Conservation (phyloP, 2,329 filamentous ascomycete species). For the Fusarium falciforme region DNA sequence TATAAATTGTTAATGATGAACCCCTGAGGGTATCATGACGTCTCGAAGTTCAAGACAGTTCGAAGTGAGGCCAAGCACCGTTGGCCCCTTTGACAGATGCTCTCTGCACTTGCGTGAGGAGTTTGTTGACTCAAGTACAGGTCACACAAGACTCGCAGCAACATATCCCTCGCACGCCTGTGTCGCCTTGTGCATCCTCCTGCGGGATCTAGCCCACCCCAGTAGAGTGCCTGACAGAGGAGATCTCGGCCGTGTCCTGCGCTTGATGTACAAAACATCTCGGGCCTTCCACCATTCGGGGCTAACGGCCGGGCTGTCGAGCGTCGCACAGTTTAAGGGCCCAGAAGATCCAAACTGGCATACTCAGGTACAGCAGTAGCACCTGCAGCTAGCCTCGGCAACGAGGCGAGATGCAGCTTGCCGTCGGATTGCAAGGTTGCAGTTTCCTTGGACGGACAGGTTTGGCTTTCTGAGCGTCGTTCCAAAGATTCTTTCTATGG, state of each 20-base stretch:
- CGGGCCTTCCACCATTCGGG: conserved; percentile 22
- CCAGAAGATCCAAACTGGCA: conserved; percentile 9
- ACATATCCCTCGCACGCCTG: background rate
- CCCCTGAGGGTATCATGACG: background rate
- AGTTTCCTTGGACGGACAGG: background rate
- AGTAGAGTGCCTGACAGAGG: background rate
- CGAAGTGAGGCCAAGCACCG: background rate
- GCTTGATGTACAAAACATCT: conserved; percentile 9
- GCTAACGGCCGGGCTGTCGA: conserved; percentile 16
- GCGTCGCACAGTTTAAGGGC: conserved; percentile 8
- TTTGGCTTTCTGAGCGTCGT: background rate
- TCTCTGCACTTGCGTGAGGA: background rate
- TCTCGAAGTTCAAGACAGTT: conserved; percentile 9
- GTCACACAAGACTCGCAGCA: background rate
- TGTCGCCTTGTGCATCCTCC: conserved; percentile 9
- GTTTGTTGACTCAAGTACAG: background rate
- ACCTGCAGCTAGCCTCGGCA: conserved; percentile 36
- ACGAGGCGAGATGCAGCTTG: conserved; percentile 34
- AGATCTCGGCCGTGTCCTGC: conserved; percentile 19
- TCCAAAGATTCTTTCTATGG: background rate
- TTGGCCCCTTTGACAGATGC: background rate
- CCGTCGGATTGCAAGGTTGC: conserved; percentile 10
- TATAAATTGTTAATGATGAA: conserved; percentile 17
- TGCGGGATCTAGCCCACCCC: conserved; percentile 24
- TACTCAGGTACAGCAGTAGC: conserved; percentile 10